These are phyloP conservation scores for Populus tomentosa DNA, from an alignment of 441 rosid species.

Conservation along the genomic window DNA sequence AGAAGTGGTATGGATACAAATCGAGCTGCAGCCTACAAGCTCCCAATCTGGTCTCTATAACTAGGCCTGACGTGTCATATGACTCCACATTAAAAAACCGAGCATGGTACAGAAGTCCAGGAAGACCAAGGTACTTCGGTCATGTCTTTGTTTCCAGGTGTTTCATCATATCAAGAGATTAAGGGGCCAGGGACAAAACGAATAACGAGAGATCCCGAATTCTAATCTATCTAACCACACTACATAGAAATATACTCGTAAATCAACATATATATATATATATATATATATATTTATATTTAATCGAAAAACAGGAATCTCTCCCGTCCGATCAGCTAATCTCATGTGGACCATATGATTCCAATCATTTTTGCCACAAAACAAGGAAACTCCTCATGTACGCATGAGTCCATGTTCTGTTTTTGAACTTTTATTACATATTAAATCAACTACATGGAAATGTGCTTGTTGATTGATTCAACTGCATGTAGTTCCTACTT, in stretches of 20 bases:
- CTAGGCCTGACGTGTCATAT: not conserved
- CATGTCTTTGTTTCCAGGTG: not conserved
- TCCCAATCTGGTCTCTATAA: too few relatives aligned
- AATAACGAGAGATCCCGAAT: not conserved
- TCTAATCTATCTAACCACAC: too few relatives aligned
- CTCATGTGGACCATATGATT: not conserved
- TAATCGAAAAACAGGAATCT: not conserved
- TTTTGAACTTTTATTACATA: not conserved
- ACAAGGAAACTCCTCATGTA: not conserved
- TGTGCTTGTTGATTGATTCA: not conserved
- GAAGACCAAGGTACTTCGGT: not conserved
- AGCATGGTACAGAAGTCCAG: not conserved
- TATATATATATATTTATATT: too few relatives aligned
- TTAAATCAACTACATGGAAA: not conserved
- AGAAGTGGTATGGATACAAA: too few relatives aligned
- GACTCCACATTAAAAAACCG: not conserved
- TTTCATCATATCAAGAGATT: not conserved
- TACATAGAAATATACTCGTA: not conserved
- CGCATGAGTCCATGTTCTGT: not conserved
- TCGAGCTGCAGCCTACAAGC: too few relatives aligned
- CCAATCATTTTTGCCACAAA: not conserved
- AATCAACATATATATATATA: not conserved
- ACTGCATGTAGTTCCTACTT: not conserved
- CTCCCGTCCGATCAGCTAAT: not conserved
- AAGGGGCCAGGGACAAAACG: not conserved